Evolutionary conservation across 1,284 basidiomycete species (phyloP), one percentile per base, ranked within the genome.

Genomic region (Malassezia vespertilionis): DNA sequence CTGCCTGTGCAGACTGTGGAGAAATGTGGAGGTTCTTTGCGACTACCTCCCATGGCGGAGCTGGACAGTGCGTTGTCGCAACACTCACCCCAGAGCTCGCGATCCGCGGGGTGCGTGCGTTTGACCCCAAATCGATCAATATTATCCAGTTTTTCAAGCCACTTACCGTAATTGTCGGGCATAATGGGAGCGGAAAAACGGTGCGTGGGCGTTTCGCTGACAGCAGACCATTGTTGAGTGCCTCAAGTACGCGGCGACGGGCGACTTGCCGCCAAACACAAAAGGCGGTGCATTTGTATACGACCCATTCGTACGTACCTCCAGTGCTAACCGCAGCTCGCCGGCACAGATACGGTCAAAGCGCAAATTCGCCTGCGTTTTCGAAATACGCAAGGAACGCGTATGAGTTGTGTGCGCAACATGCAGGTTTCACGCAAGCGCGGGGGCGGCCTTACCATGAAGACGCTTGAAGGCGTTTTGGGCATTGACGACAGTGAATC

Each of bases 131-230:
- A 65, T 80, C 84, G 58, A 80, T 93, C 53, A 79, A 88, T 11
- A 81, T 96, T 60, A 95, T 97, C 70, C 86, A 97, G 71, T 97
- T 97, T 75, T 95, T 89, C 74, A 82, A 83, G 12, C 93, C 93
- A 2, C 83, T 99, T 45, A 99, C 93, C 0, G 90, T 99, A 69
- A 97, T 97, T 57, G 90, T 97, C 7, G 93, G 93, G 5, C 86
- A 91, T 75, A 97, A 97, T 74, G 93, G 93, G 12, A 90, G 86
- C 60, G 93, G 93, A 40, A 99, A 99, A 76, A 99, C 93, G 15
- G 79, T 79, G 41, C 17, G 54, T 33, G 8, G 12, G n/a, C n/a
- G n/a, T 22, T 5, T 28, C 8, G 20, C 37, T 46, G 20, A 46
- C 33, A 11, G 1, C 58, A 79, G 65, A 97, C 91, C 1, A 86